Evolutionary conservation across 305 asterid genomes (phyloP), one percentile per base, ranked within the genome.

Genomic region (Fraxinus sp.): DNA sequence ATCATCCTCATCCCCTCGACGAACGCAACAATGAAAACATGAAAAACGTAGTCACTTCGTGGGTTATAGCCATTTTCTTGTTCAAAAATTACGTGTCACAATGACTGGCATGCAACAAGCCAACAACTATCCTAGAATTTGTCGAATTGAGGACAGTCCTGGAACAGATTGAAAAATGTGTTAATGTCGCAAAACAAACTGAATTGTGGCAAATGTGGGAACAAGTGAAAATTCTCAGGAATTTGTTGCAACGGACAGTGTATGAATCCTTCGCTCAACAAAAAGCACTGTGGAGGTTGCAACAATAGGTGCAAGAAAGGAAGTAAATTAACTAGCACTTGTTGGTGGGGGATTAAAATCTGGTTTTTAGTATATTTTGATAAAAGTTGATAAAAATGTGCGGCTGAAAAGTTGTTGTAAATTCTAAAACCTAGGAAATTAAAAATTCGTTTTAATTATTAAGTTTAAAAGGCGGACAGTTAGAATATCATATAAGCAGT

Each of bases 161-260:
- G 92, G 94, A 7, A 89, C 89, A 0, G 86, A 89, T 83, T 93
- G 95, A 36, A 94, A 87, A 81, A 76, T 93, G 95, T 70, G 91
- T 90, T 5, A 62, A 90, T 24, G 78, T 87, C 4, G 57, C 26
- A 0, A 80, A 26, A 1, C 93, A 90, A 35, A 37, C 1, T 44
- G 0, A 93, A 91, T 22, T 93, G 94, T 66, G 92, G 95, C 0
- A 85, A 5, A 80, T 93, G 93, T 79, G 97, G 94, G 5, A 71
- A 81, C 1, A 89, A 71, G 55, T 91, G 97, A 83, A 91, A 82
- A 70, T 89, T 66, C 68, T 59, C 81, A 3, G 92, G 91, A 88
- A 84, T 83, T 9, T 93, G 97, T 81, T 90, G 97, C 89, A 80
- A 79, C 55, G 95, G 96, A 3, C 85, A 83, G 79, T 93, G 94